Evolutionary conservation across 2,329 filamentous ascomycete species (phyloP).

Genomic region (Huntiella savannae): DNA sequence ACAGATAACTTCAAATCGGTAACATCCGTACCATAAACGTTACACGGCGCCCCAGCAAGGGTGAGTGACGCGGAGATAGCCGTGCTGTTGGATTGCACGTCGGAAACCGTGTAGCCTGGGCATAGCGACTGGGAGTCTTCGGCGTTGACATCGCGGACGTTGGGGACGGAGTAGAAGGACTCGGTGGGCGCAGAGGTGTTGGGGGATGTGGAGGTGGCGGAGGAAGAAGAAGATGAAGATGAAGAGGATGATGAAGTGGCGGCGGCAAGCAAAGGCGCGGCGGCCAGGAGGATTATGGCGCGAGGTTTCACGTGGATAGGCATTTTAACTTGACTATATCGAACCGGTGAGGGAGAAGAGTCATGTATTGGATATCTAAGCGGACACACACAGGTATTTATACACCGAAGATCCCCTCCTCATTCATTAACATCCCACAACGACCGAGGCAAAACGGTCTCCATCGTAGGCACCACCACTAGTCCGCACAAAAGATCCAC

Average conservation of each 20-base stretch:
- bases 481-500: too few species aligned
- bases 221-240: neutral
- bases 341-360: too few species aligned
- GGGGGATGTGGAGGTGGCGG: neutral
- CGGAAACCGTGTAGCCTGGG: constrained; percentile 48
- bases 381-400: too few species aligned
- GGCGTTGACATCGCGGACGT: constrained; percentile 9
- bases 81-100: constrained; percentile 31
- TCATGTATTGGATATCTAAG: neutral
- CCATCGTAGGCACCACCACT: too few species aligned
- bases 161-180: constrained; percentile 10
- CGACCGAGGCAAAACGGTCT: too few species aligned
- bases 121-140: constrained; percentile 27
- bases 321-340: neutral
- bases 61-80: constrained; percentile 50
- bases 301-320: neutral
- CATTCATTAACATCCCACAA: too few species aligned
- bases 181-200: neutral
- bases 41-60: constrained; percentile 52
- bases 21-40: constrained; percentile 62
- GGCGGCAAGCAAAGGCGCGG: neutral
- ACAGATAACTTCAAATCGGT: constrained; percentile 46
- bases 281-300: neutral
- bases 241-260: neutral
- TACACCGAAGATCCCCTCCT: too few species aligned